Evolutionary conservation across 148 eudicot species (phyloP).

Genomic region (Rhododendron williamsianum): DNA sequence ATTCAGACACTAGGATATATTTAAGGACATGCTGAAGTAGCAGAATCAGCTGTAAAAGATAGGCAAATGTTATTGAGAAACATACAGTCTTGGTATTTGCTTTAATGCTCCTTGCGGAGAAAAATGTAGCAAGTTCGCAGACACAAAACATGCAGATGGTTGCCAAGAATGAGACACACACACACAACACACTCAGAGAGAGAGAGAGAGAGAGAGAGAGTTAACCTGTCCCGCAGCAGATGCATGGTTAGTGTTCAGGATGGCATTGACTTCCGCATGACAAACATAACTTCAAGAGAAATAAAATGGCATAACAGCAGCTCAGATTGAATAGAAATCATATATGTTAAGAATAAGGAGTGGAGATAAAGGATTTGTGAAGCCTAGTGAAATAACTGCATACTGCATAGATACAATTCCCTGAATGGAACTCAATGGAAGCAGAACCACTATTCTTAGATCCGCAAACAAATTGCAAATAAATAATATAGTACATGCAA

Average conservation of each 20-base stretch:
- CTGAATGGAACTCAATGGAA: background rate
- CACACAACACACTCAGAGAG: background rate
- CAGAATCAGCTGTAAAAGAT: background rate
- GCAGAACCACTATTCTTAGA: background rate
- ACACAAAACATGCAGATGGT: background rate
- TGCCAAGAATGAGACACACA: background rate
- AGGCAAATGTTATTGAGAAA: background rate
- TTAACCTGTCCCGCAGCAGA: slow-evolving; percentile 91
- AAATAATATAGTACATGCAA: background rate
- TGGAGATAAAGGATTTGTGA: background rate
- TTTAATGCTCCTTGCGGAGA: background rate
- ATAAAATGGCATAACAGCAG: background rate
- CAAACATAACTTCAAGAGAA: slow-evolving; percentile 69
- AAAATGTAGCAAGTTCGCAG: background rate
- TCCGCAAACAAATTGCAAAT: background rate
- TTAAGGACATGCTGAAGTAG: background rate
- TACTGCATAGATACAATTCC: background rate
- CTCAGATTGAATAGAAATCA: background rate
- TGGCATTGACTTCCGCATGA: slow-evolving; percentile 96
- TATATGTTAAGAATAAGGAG: background rate
- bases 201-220: background rate
- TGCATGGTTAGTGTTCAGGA: slow-evolving; percentile 89
- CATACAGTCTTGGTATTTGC: background rate
- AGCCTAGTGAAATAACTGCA: background rate
- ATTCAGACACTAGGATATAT: background rate